Percentiles rank a stretch among this genome's conserved stretches.
Conservation (phyloP, 768 basidiomycete species). For the Suillus plorans region DNA sequence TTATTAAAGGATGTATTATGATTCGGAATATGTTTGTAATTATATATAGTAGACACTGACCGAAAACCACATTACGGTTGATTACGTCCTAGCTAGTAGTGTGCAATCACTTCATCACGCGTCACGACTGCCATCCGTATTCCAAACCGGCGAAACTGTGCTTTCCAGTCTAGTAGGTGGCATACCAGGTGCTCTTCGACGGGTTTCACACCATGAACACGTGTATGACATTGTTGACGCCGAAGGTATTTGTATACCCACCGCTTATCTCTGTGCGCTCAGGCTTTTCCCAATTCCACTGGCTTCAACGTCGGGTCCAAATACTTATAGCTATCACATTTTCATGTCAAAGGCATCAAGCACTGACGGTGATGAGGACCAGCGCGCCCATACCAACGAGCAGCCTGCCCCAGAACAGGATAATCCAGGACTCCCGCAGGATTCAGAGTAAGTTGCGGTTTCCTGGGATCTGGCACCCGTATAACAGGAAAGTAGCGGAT, state of each 20-base stretch:
- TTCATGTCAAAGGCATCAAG: not conserved
- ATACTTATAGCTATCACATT: too few relatives aligned
- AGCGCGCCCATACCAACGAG: not conserved
- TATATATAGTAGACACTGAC: too few relatives aligned
- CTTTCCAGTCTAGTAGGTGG: constrained; percentile 17
- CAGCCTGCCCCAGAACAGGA: too few relatives aligned
- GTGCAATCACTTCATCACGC: too few relatives aligned
- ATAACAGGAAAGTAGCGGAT: not conserved
- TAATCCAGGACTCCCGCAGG: too few relatives aligned
- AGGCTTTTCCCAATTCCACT: not conserved
- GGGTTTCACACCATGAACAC: too few relatives aligned
- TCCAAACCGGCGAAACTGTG: constrained; percentile 20
- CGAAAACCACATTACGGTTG: too few relatives aligned
- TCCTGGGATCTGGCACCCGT: not conserved
- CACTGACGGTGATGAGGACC: not conserved
- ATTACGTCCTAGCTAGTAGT: too few relatives aligned
- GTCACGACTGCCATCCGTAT: too few relatives aligned
- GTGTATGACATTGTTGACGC: too few relatives aligned
- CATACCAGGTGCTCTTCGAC: constrained; percentile 1
- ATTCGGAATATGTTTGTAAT: too few relatives aligned
- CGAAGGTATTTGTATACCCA: too few relatives aligned
- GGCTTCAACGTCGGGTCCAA: not conserved
- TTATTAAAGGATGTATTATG: not conserved
- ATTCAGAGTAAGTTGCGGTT: not conserved
- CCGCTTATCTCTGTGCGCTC: not conserved